These are phyloP conservation scores for Miscanthus lutarioriparius DNA, from an alignment of 176 grass and related monocot species.

Conservation along the genomic window DNA sequence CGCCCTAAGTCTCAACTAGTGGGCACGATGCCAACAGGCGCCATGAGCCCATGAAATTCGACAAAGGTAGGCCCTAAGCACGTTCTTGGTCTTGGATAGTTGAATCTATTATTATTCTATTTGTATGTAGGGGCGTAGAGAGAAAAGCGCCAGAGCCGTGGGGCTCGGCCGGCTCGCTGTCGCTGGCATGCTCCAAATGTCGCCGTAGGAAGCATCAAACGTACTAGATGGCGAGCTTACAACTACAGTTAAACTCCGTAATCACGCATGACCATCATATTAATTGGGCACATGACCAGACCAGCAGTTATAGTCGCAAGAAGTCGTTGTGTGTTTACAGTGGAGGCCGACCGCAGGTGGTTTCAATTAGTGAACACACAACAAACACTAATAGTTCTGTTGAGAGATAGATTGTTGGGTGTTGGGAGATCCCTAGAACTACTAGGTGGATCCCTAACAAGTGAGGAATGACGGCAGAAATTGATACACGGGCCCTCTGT, in stretches of 20 bases:
- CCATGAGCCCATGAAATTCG: neutral
- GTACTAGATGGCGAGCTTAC: neutral
- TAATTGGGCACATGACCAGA: no score
- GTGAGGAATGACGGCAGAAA: no score
- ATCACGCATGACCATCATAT: neutral
- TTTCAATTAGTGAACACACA: no score
- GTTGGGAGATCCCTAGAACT: no score
- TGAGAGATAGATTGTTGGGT: no score
- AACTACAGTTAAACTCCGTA: neutral
- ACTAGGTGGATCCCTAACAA: no score
- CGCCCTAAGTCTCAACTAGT: neutral
- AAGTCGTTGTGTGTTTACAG: no score
- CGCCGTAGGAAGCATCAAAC: neutral
- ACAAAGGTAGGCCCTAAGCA: neutral
- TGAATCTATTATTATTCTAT: neutral
- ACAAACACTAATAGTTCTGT: no score
- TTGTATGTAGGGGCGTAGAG: neutral
- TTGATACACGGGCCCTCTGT: no score
- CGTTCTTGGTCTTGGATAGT: neutral
- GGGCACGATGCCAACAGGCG: neutral
- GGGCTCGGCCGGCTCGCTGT: no score
- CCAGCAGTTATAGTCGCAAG: neutral
- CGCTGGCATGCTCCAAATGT: neutral
- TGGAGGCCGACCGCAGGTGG: no score
- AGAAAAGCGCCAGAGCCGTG: neutral